Evolutionary conservation across 2,329 filamentous ascomycete genomes (phyloP).

Genomic region (Exophiala lecanii-corni): DNA sequence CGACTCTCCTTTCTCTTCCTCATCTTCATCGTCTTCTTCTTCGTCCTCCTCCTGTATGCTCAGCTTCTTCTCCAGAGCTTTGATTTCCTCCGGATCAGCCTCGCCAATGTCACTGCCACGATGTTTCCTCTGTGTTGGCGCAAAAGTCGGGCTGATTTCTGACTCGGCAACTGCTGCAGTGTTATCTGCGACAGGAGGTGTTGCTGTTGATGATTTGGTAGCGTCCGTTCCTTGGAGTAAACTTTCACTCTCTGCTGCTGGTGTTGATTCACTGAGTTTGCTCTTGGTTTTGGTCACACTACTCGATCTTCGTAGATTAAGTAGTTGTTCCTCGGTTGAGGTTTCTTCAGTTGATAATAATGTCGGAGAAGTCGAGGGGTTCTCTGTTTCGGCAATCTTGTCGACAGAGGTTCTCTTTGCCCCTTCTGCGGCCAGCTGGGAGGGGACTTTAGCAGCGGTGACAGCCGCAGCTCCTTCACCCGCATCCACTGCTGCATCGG

Average conservation of each 20-base stretch:
- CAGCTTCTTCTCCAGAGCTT: slow-evolving; percentile 31
- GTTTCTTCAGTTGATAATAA: not conserved
- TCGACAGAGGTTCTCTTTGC: slow-evolving; percentile 24
- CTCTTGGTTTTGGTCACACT: slow-evolving; percentile 17
- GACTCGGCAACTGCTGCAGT: slow-evolving; percentile 8
- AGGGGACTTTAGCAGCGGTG: slow-evolving; percentile 24
- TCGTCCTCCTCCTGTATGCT: slow-evolving; percentile 26
- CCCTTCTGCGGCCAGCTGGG: slow-evolving; percentile 22
- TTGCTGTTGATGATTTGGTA: not conserved
- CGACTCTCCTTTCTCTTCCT: slow-evolving; percentile 3
- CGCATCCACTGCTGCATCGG: slow-evolving; percentile 17
- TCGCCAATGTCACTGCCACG: slow-evolving; percentile 36
- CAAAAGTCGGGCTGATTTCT: slow-evolving; percentile 8
- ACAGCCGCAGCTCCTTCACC: slow-evolving; percentile 15
- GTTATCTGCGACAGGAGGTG: not conserved
- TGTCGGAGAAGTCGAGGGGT: slow-evolving; percentile 18
- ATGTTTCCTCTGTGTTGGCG: slow-evolving; percentile 22
- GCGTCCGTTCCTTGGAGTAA: slow-evolving; percentile 7
- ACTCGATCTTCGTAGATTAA: slow-evolving; percentile 17
- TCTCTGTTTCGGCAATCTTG: slow-evolving; percentile 20
- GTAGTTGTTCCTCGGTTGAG: slow-evolving; percentile 20
- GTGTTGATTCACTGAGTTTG: slow-evolving; percentile 18
- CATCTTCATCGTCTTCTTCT: slow-evolving; percentile 23
- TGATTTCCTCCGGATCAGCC: slow-evolving; percentile 24
- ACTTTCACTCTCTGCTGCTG: slow-evolving; percentile 19